Percentiles rank a stretch among this genome's conserved stretches.
Evolutionary conservation across 2,329 filamentous ascomycete genomes (phyloP).

Genomic region (Botrytis porri): DNA sequence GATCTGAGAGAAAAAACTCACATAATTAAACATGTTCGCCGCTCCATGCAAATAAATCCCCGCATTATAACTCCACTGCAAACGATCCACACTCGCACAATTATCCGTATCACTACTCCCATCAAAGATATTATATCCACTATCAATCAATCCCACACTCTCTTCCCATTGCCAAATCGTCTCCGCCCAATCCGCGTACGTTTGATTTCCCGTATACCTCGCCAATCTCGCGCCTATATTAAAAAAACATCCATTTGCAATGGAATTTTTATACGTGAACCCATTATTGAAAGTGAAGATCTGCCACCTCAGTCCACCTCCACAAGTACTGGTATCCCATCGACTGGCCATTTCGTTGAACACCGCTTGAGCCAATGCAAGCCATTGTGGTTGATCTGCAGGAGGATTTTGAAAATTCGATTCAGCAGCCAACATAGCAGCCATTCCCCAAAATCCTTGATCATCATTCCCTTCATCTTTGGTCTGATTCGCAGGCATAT

Average conservation of each 20-base stretch:
- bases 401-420: conserved; percentile 59
- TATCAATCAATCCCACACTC: conserved; percentile 54
- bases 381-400: conserved; percentile 57
- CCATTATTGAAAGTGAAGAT: conserved; percentile 80
- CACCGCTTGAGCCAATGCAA: conserved; percentile 71
- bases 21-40: conserved; percentile 47
- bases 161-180: conserved; percentile 68
- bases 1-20: conserved; percentile 33
- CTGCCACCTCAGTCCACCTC: conserved; percentile 77
- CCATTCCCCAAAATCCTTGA: conserved; percentile 69
- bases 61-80: conserved; percentile 68
- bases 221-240: conserved; percentile 64
- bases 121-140: conserved; percentile 55
- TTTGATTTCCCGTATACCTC: conserved; percentile 71
- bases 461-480: conserved; percentile 63
- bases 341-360: conserved; percentile 73
- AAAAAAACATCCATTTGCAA: conserved; percentile 61
- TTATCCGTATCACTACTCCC: conserved; percentile 56
- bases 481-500: conserved; percentile 73
- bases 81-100: conserved; percentile 57
- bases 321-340: conserved; percentile 67
- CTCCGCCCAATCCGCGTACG: conserved; percentile 77
- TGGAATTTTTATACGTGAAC: conserved; percentile 71
- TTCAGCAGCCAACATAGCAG: conserved; percentile 68
- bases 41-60: conserved; percentile 64